A percentile compares a stretch with the other conserved stretches of the same genome.
Conservation (phyloP, 2,329 filamentous ascomycete genomes). For the Fusarium agapanthi region DNA sequence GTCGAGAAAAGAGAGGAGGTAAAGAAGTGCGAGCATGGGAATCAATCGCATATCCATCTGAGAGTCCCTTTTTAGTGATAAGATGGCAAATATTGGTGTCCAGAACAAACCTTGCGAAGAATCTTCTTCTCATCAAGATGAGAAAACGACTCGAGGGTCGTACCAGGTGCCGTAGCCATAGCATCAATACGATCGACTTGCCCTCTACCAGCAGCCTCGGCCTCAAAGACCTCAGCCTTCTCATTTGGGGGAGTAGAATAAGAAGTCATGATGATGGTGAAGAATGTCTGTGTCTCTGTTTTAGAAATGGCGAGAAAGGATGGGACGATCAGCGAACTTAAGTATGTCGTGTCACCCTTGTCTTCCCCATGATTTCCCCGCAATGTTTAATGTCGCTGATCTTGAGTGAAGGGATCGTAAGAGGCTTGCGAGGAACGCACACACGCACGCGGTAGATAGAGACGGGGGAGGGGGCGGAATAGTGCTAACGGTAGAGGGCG, state of each 20-base stretch:
- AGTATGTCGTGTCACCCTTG: constrained; percentile 21
- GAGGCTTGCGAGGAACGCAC: constrained; percentile 21
- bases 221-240: constrained; percentile 36
- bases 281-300: background rate
- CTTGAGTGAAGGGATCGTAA: constrained; percentile 16
- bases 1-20: constrained; percentile 75
- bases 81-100: background rate
- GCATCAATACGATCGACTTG: constrained; percentile 23
- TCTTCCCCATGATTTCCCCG: constrained; percentile 29
- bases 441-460: constrained; percentile 13
- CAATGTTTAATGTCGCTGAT: constrained; percentile 10
- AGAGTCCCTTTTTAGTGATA: constrained; percentile 12
- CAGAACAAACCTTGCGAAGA: constrained; percentile 58
- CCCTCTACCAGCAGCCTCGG: constrained; percentile 23
- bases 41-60: constrained; percentile 63
- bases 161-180: constrained; percentile 20
- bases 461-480: constrained; percentile 12
- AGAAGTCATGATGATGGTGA: constrained; percentile 25
- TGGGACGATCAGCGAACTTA: constrained; percentile 31
- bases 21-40: constrained; percentile 72
- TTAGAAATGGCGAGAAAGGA: background rate
- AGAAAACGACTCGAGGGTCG: constrained; percentile 38
- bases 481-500: background rate
- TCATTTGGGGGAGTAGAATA: constrained; percentile 28
- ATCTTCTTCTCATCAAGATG: constrained; percentile 62